A percentile compares a stretch with the other conserved stretches of the same genome.
Evolutionary conservation across 2,329 filamentous ascomycete species (phyloP).

Genomic region (Penicillium digitatum): DNA sequence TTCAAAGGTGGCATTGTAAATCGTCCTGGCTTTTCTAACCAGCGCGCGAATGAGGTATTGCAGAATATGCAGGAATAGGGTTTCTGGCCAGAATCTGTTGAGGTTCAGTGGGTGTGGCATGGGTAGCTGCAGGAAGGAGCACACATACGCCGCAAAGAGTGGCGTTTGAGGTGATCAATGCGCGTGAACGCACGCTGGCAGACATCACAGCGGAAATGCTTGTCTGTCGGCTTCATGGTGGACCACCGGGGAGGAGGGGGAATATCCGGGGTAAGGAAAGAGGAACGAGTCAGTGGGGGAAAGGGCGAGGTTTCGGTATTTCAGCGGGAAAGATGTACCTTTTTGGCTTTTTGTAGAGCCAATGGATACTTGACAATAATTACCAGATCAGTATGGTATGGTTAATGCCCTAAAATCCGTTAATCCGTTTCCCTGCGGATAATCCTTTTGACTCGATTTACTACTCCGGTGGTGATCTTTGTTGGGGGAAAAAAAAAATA

Average conservation of each 20-base stretch:
- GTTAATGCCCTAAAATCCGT: not conserved
- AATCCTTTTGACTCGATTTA: too few relatives aligned
- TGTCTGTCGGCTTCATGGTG: conserved; percentile 38
- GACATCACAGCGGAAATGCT: conserved; percentile 44
- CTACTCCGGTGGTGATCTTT: too few relatives aligned
- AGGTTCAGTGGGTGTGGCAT: conserved; percentile 12
- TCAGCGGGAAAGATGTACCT: not conserved
- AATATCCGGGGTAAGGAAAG: conserved; percentile 20
- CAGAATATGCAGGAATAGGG: conserved; percentile 48
- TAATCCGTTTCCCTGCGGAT: too few relatives aligned
- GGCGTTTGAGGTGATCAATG: conserved; percentile 48
- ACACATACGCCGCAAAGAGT: conserved; percentile 46
- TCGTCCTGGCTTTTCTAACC: conserved; percentile 28
- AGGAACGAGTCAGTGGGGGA: conserved; percentile 1
- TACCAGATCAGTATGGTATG: conserved; percentile 1
- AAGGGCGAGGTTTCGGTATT: conserved; percentile 12
- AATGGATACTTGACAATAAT: not conserved
- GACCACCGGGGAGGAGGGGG: conserved; percentile 28
- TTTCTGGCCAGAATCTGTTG: conserved; percentile 46
- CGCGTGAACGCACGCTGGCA: conserved; percentile 47
- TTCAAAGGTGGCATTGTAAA: not conserved
- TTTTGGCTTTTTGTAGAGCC: not conserved
- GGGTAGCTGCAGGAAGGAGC: conserved; percentile 5
- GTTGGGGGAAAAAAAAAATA: too few relatives aligned
- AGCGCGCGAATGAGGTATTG: conserved; percentile 44